Evolutionary conservation across 805 yeast species (phyloP).

Genomic region (Ogataea kodamae): DNA sequence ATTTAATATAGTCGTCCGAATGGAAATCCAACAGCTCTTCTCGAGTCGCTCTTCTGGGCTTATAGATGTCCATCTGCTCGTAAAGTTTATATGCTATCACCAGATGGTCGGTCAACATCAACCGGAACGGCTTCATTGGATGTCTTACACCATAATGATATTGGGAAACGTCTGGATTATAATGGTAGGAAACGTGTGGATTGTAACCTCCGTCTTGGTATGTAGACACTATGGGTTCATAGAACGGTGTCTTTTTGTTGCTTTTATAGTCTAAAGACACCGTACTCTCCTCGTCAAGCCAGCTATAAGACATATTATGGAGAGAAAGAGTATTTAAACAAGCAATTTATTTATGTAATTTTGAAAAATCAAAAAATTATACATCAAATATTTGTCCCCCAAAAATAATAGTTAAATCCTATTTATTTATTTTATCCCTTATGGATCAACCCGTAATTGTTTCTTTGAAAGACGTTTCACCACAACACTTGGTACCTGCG

Average conservation of each 20-base stretch:
- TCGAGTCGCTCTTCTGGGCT: constrained; percentile 76
- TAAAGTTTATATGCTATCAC: constrained; percentile 81
- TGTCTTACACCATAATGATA: constrained; percentile 91
- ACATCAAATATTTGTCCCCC: too few relatives aligned
- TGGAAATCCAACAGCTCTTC: constrained; percentile 82
- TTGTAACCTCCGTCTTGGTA: constrained; percentile 38
- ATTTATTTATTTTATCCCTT: constrained; percentile 5
- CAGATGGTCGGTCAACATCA: constrained; percentile 90
- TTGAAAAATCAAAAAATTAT: too few relatives aligned
- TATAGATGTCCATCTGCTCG: constrained; percentile 85
- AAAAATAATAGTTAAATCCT: constrained; percentile 1
- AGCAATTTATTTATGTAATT: too few relatives aligned
- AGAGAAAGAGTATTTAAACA: constrained; percentile 1
- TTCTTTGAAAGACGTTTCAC: constrained; percentile 7
- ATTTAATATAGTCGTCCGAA: constrained; percentile 79
- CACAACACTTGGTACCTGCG: constrained; percentile 36
- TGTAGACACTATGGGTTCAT: constrained; percentile 40
- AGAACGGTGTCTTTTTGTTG: constrained; percentile 39
- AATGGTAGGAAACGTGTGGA: constrained; percentile 81
- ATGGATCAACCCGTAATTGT: constrained; percentile 13
- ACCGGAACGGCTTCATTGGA: constrained; percentile 97
- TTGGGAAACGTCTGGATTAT: constrained; percentile 71
- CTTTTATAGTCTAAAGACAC: constrained; percentile 27
- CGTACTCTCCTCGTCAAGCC: constrained; percentile 29
- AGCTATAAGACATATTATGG: constrained; percentile 19